Base-by-base conservation (phyloP, 2,329 filamentous ascomycete genomes). In the Diaporthe citriasiana region DNA sequence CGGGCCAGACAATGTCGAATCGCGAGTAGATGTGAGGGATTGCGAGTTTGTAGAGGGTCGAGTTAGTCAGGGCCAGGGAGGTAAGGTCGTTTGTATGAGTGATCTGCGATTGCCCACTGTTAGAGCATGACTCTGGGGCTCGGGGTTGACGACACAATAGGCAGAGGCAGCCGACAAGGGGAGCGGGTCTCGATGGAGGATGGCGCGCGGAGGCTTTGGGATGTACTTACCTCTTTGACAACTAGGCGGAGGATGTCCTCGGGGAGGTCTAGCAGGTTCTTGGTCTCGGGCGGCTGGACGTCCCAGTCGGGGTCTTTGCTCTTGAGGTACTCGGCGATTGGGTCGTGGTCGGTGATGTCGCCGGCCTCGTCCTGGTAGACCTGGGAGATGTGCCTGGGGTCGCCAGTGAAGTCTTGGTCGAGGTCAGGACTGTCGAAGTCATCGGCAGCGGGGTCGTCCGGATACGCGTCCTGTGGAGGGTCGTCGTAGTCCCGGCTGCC, bases 1-100 rank as follows among this genome's bases (percentile, higher is more conserved):
- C 94, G 0, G 94, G 94, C 94, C 94, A 97, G 55, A 96, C 93
- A 76, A 97, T 97, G 80, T 97, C 94, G 82, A 97, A 97, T 75
- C 93, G 90, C 25, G 93, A 93, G 84, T 97, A 97, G 77, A 97
- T 95, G 78, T 92, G 91, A 25, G 94, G 94, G 33, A 94, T 91
- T 0, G 93, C 90, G 71, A 97, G 88, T 56, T 88, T 87, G 83
- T 97, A 93, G 17, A 97, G 88, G 38, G 92, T 91, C 19, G 94
- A 95, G 83, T 95, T 94, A 56, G 93, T 93, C 74, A 95, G 87
- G 19, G 94, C 93, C 53, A 97, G 88, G 19, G 93, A 91, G 0
- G 93, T 94, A 75, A 97, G 87, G 81, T 97, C 94, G 81, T 95
- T 96, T 7, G 93, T 95, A 80, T 95, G 92, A 5, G 92, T 94